Percentiles rank a stretch among this genome's conserved stretches.
Conservation (phyloP, 257 asterid genomes). For the Penstemon barbatus region DNA sequence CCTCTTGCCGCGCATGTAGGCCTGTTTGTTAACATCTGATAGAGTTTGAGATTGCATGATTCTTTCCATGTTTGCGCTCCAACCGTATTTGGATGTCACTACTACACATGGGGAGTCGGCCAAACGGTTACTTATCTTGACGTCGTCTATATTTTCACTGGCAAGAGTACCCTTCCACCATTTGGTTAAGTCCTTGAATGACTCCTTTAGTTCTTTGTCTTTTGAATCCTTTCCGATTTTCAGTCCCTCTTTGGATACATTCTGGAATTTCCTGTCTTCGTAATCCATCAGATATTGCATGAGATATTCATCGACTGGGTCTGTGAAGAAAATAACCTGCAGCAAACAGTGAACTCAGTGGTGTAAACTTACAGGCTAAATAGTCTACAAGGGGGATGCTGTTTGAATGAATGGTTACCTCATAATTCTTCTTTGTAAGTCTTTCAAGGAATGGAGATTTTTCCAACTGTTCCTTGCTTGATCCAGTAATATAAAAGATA, state of each 20-base stretch:
- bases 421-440: slow-evolving; percentile 76
- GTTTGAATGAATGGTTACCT: slow-evolving; percentile 44
- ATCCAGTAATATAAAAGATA: slow-evolving; percentile 87
- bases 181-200: slow-evolving; percentile 74
- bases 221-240: slow-evolving; percentile 79
- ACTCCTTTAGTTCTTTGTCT: slow-evolving; percentile 79
- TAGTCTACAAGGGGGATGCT: not conserved
- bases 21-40: slow-evolving; percentile 76
- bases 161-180: slow-evolving; percentile 92
- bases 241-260: slow-evolving; percentile 89
- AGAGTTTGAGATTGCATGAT: slow-evolving; percentile 91
- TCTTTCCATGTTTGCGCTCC: slow-evolving; percentile 93
- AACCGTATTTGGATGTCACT: slow-evolving; percentile 81
- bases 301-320: slow-evolving; percentile 87
- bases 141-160: slow-evolving; percentile 77
- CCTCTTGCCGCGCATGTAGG: slow-evolving; percentile 92
- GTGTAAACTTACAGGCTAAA: not conserved
- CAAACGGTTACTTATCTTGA: slow-evolving; percentile 83
- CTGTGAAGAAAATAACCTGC: slow-evolving; percentile 84
- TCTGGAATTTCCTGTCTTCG: slow-evolving; percentile 86
- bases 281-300: slow-evolving; percentile 95
- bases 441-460: slow-evolving; percentile 97
- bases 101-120: slow-evolving; percentile 84
- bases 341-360: slow-evolving; percentile 11
- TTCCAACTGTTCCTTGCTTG: slow-evolving; percentile 90